Base-by-base conservation (phyloP, 768 basidiomycete species). In the Hebeloma cylindrosporum region DNA sequence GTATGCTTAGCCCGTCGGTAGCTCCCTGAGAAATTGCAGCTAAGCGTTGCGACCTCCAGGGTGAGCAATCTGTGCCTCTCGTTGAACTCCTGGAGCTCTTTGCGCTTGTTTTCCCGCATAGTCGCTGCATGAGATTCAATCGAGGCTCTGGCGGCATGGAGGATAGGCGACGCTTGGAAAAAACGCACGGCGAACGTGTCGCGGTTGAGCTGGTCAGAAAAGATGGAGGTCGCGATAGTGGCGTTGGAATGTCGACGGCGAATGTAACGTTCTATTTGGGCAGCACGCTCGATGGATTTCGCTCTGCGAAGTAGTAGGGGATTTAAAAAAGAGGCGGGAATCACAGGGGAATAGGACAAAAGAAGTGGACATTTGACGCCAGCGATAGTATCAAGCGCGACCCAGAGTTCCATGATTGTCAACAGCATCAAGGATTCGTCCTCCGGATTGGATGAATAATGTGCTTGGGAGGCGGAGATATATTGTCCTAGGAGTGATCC, bases 361-460 rank as follows among this genome's bases (percentile, higher is more conserved):
- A 80, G 56, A 8, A 78, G 60, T 2, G 77, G 71, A 28, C 60
- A 56, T 17, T 63, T 55, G 13, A 28, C 30, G 14, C 69, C 54
- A 2, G 57, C 63, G 10, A 71, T 23, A 17, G 50, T 63, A 50
- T 79, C 77, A 4, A 79, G 58, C 0, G 68, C 72, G 1, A 73
- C 60, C 78, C 78, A 79, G 13, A 79, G 61, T 23, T 76, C 70
- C 17, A 78, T 52, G 23, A 70, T 46, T 4, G 71, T 71, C 34
- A 80, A 54, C 28, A 79, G 48, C 66, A 79, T 72, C 2, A 70
- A 40, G 0, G 75, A 77, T 3, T 61, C 28, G 22, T 61, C 52
- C 45, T 75, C 72, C 5, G 73, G 67, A 31, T 64, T 72, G 16
- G 51, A 47, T 10, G 40, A 40, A 37, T 72, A 73, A 6, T 52